Evolutionary conservation across 805 yeast species (phyloP), one percentile per base, ranked within the genome.

Genomic region (Cyberlindnera americana): DNA sequence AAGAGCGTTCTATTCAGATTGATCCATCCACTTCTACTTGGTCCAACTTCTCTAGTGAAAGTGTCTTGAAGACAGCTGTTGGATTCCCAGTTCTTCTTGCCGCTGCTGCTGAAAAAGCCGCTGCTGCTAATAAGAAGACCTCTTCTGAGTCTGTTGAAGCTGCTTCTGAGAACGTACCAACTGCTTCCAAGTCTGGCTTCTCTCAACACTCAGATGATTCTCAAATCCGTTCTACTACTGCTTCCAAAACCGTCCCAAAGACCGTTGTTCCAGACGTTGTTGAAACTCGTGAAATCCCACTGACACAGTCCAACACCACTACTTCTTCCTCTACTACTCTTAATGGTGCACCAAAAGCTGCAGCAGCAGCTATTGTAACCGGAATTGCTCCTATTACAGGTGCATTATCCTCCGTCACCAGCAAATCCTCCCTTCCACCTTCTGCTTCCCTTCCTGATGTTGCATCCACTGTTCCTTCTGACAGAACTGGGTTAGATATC

Each of bases 211-310:
- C 29, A 18, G 41, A 33, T n/a, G 41, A 41, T 11, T 29, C 44
- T 16, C 29, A 30, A 11, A n/a, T 29, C 19, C 42, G 39, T 5
- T 40, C 51, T 7, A 46, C 53, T 8, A 32, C 37, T 21, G 57
- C 53, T 24, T 51, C 56, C 27, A 50, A 53, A 37, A 21, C 36
- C 21, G 45, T 47, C 24, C 53, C 54, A 13, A 27, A 21, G n/a
- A 47, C 53, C 6, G 18, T 29, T 23, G 19, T 5, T 10, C 25
- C 33, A 10, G 21, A 26, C 25, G 15, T 38, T 13, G 25, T 25
- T 27, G 29, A 30, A 16, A 18, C 17, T 16, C 22, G 16, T 19
- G 38, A 31, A 14, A 14, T 22, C 15, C 26, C 24, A 16, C 13
- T 38, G 27, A 7, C 37, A 15, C 18, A 16, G 22, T 16, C 39